These are phyloP conservation scores for Globisporangium cystogenes DNA, from an alignment of 352 stramenopile species.

Conservation along the genomic window DNA sequence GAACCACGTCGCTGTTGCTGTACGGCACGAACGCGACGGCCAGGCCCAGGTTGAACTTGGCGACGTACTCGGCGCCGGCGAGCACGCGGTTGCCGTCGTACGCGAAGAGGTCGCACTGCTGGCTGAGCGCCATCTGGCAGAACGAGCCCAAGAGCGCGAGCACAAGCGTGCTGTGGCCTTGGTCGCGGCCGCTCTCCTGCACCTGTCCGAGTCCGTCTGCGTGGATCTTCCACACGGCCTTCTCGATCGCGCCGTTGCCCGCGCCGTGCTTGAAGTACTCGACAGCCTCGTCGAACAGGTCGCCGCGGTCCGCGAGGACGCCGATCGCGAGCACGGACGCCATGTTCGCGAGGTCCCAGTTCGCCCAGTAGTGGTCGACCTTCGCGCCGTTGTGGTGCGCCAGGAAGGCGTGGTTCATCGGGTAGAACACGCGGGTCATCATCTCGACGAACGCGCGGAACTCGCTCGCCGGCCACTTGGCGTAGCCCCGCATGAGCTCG, in stretches of 20 bases:
- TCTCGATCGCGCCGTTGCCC: constrained; percentile 13
- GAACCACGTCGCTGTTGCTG: constrained; percentile 16
- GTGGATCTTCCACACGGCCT: constrained; percentile 11
- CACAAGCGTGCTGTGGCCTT: constrained; percentile 12
- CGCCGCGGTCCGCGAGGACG: constrained; percentile 11
- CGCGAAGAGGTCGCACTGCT: constrained; percentile 17
- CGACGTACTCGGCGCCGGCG: constrained; percentile 14
- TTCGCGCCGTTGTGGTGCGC: constrained; percentile 17
- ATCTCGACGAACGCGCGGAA: constrained; percentile 12
- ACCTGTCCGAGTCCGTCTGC: constrained; percentile 11
- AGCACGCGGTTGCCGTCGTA: constrained; percentile 18
- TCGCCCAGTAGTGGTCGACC: constrained; percentile 21
- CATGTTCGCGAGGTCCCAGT: constrained; percentile 20
- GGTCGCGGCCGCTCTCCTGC: constrained; percentile 17
- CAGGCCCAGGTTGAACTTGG: constrained; percentile 15
- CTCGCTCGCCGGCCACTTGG: constrained; percentile 4
- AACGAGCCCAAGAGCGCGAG: constrained; percentile 13
- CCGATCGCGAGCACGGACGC: constrained; percentile 17
- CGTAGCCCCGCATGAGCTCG: constrained; percentile 13
- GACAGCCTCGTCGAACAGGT: constrained; percentile 14
- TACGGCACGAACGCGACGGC: constrained; percentile 13
- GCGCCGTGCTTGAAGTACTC: constrained; percentile 13
- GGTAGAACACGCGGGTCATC: constrained; percentile 16
- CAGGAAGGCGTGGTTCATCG: constrained; percentile 20
- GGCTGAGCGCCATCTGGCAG: constrained; percentile 16